A percentile compares a stretch with the other conserved stretches of the same genome.
These are phyloP conservation scores for Picea glauca DNA, from an alignment of 75 land plant species.

Conservation along the genomic window DNA sequence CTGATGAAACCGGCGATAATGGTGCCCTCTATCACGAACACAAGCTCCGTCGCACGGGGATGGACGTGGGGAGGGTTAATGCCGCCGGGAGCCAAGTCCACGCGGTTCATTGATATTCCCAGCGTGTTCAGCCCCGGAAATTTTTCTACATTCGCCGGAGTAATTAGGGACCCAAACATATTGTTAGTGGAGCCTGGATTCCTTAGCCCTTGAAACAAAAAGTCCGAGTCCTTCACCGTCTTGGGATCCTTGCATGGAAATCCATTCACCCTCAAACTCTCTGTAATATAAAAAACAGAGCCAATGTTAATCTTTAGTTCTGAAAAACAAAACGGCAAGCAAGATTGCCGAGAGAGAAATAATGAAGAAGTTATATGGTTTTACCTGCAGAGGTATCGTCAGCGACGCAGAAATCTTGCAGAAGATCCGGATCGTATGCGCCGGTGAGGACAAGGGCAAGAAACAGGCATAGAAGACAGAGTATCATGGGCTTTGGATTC, in stretches of 20 bases:
- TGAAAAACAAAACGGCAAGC: too few species aligned
- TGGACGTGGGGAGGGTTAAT: slow-evolving; percentile 55
- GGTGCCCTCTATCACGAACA: slow-evolving; percentile 37
- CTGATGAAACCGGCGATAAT: slow-evolving; percentile 55
- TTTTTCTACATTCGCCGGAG: slow-evolving; percentile 24
- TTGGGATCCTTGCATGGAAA: background rate
- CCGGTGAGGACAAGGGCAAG: slow-evolving; percentile 1
- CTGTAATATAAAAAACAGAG: too few species aligned
- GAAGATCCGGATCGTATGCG: background rate
- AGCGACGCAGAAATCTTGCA: slow-evolving; percentile 17
- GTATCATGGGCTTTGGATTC: background rate
- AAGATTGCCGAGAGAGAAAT: too few species aligned
- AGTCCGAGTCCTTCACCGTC: background rate
- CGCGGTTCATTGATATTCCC: slow-evolving; percentile 48
- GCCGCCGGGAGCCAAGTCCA: slow-evolving; percentile 50
- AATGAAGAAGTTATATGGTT: too few species aligned
- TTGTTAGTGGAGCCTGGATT: background rate
- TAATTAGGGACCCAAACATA: slow-evolving; percentile 18
- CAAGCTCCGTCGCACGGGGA: slow-evolving; percentile 56
- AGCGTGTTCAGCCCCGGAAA: slow-evolving; percentile 64
- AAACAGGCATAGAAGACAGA: background rate
- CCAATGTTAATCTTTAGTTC: too few species aligned
- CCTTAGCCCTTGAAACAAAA: background rate
- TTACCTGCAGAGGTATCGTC: background rate
- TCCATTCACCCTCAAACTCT: background rate